phyloP scores from a whole-genome alignment of 768 basidiomycete genomes.

The Auricularia cornea region DNA sequence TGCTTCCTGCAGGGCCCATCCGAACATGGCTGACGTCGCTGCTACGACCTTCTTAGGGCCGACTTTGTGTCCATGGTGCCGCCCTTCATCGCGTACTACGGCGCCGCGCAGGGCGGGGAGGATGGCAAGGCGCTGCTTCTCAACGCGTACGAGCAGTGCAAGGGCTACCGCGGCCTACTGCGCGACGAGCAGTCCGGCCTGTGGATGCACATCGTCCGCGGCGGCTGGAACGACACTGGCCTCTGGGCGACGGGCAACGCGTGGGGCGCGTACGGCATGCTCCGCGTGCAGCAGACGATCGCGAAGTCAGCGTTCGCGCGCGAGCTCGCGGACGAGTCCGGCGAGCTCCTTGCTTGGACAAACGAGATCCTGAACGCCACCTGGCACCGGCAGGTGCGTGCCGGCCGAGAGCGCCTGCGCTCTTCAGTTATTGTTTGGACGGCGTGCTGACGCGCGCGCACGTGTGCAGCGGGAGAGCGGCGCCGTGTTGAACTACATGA shows the following conservation, averaged over 20 bases:
- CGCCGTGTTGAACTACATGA: background rate
- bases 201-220: conserved; percentile 21
- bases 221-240: conserved; percentile 10
- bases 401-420: background rate
- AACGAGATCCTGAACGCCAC: conserved; percentile 27
- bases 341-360: conserved; percentile 26
- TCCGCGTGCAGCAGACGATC: conserved; percentile 32
- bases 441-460: background rate
- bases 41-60: conserved; percentile 7
- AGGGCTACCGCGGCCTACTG: conserved; percentile 18
- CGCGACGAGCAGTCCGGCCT: conserved; percentile 8
- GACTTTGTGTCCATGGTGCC: conserved; percentile 25
- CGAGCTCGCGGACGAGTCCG: conserved; percentile 22
- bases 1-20: background rate
- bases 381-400: background rate
- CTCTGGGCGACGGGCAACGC: conserved; percentile 18
- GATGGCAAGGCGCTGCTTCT: conserved; percentile 13
- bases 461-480: background rate
- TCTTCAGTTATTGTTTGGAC: no score
- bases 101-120: conserved; percentile 22
- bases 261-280: conserved; percentile 36
- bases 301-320: conserved; percentile 18
- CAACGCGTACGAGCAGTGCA: conserved; percentile 19
- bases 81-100: conserved; percentile 28
- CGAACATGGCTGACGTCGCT: background rate